phyloP scores from a whole-genome alignment of 192 early-diverging fungal species.

The Coemansia sp. region DNA sequence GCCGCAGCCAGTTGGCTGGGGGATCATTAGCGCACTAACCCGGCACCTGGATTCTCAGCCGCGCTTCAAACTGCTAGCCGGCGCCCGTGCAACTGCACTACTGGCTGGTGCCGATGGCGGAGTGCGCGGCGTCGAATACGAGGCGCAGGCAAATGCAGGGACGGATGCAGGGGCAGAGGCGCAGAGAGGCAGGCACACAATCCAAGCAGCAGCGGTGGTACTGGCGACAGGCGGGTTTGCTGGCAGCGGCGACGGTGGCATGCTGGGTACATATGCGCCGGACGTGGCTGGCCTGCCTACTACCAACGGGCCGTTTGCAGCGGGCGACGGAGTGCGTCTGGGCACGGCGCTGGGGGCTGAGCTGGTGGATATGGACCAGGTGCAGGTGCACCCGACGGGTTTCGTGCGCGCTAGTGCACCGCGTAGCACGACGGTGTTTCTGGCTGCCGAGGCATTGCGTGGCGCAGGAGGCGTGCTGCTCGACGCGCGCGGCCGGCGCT shows the following conservation, averaged over 20 bases:
- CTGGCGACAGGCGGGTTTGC: slow-evolving; percentile 96
- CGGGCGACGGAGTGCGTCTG: slow-evolving; percentile 94
- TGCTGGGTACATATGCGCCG: slow-evolving; percentile 81
- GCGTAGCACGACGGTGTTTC: slow-evolving; percentile 87
- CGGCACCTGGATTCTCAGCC: slow-evolving; percentile 73
- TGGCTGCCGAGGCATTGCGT: slow-evolving; percentile 95
- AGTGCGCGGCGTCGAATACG: slow-evolving; percentile 83
- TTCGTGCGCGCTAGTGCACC: slow-evolving; percentile 88
- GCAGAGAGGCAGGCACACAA: slow-evolving; percentile 43
- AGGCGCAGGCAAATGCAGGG: slow-evolving; percentile 43
- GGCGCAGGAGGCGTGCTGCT: slow-evolving; percentile 88
- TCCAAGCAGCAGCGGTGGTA: slow-evolving; percentile 67
- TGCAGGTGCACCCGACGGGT: slow-evolving; percentile 98
- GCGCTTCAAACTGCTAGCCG: slow-evolving; percentile 76
- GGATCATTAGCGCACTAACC: slow-evolving; percentile 90
- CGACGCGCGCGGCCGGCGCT: slow-evolving; percentile 78
- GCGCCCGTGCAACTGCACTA: slow-evolving; percentile 77
- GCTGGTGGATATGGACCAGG: slow-evolving; percentile 92
- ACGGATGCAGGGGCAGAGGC: slow-evolving; percentile 77
- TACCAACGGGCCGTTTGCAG: slow-evolving; percentile 93
- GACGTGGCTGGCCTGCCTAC: slow-evolving; percentile 73
- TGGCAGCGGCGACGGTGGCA: slow-evolving; percentile 78
- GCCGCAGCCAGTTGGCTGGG: slow-evolving; percentile 86
- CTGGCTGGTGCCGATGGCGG: slow-evolving; percentile 62
- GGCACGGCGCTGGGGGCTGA: slow-evolving; percentile 73